Evolutionary conservation across 2,329 filamentous ascomycete species (phyloP).

Genomic region (Fusarium anguioides): DNA sequence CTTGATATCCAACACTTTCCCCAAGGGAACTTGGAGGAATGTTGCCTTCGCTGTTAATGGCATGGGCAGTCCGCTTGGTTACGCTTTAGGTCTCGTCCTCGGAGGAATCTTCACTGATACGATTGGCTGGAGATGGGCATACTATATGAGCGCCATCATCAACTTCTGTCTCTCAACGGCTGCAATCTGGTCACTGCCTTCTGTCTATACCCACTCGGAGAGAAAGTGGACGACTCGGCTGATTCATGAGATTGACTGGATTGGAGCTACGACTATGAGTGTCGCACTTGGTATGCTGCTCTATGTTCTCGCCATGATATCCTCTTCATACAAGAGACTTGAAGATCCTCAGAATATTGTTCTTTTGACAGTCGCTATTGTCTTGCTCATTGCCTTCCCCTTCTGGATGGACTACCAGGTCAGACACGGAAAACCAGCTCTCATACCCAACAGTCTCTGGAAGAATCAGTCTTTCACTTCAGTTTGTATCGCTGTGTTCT

Average conservation of each 20-base stretch:
- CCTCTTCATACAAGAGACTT: slow-evolving; percentile 54
- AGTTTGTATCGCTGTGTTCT: slow-evolving; percentile 63
- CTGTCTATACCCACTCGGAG: slow-evolving; percentile 34
- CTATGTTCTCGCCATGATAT: slow-evolving; percentile 62
- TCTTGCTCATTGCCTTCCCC: slow-evolving; percentile 61
- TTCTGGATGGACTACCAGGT: slow-evolving; percentile 66
- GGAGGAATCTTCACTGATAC: slow-evolving; percentile 61
- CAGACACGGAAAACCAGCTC: slow-evolving; percentile 58
- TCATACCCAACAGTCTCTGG: slow-evolving; percentile 72
- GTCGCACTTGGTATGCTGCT: slow-evolving; percentile 60
- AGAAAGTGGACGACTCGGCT: slow-evolving; percentile 44
- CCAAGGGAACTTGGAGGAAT: slow-evolving; percentile 52
- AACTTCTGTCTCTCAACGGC: slow-evolving; percentile 51
- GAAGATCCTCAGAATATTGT: slow-evolving; percentile 55
- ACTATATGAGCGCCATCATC: slow-evolving; percentile 54
- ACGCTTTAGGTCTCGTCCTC: slow-evolving; percentile 61
- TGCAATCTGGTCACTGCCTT: slow-evolving; percentile 53
- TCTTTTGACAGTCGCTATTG: slow-evolving; percentile 56
- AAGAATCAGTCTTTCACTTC: slow-evolving; percentile 64
- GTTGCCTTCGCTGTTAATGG: slow-evolving; percentile 58
- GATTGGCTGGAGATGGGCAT: slow-evolving; percentile 60
- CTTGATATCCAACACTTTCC: slow-evolving; percentile 53
- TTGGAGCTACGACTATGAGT: slow-evolving; percentile 59
- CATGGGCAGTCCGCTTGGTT: slow-evolving; percentile 59
- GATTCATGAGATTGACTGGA: slow-evolving; percentile 63